A percentile compares a stretch with the other conserved stretches of the same genome.
phyloP scores from a whole-genome alignment of 164 flowering plant species.

The Umbellularia californica region DNA sequence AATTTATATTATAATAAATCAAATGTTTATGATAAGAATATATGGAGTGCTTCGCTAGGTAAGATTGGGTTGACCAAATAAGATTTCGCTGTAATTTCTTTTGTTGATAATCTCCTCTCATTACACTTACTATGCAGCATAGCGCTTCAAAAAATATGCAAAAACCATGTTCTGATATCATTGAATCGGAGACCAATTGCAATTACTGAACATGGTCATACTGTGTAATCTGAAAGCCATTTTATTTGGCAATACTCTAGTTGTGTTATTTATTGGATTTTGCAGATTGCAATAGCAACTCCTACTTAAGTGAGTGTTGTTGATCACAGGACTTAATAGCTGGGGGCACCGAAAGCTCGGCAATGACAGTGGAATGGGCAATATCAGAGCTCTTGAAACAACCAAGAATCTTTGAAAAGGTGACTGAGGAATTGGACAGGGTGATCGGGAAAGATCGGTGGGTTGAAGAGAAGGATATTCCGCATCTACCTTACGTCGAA shows the following conservation, averaged over 20 bases:
- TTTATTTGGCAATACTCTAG: no score
- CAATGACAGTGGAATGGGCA: constrained; percentile 81
- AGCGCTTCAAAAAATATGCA: no score
- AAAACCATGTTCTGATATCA: background rate
- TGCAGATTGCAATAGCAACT: no score
- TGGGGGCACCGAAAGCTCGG: constrained; percentile 73
- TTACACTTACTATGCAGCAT: no score
- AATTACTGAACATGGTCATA: background rate
- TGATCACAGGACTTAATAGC: constrained; percentile 55
- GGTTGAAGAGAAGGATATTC: constrained; percentile 68
- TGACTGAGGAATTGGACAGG: constrained; percentile 65
- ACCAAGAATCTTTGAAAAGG: constrained; percentile 49
- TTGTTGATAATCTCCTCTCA: no score
- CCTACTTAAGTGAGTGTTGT: background rate
- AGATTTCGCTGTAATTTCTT: no score
- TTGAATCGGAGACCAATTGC: background rate
- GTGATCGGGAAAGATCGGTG: constrained; percentile 61
- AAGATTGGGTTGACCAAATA: no score
- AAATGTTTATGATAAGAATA: no score
- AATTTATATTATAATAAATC: no score
- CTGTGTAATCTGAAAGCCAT: background rate
- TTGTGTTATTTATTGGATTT: background rate
- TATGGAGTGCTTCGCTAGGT: no score
- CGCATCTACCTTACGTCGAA: constrained; percentile 48
- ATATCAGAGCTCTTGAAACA: constrained; percentile 52